Percentiles rank a stretch among this genome's conserved stretches.
phyloP scores from a whole-genome alignment of 106 monocot species.

The Phalaenopsis aphrodite region DNA sequence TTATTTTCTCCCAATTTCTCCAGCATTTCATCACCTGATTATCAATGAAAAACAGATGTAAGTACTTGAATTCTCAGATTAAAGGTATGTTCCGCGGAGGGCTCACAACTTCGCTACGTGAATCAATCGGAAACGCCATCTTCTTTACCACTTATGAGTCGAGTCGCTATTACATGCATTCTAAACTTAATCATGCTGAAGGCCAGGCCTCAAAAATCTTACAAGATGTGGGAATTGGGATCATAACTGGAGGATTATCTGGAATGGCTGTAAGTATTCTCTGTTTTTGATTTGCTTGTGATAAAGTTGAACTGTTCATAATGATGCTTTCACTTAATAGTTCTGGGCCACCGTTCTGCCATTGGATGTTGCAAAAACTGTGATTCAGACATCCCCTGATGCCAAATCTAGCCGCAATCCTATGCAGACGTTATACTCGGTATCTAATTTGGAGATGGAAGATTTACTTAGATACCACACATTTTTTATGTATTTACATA shows the following conservation, averaged over 20 bases:
- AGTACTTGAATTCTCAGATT: constrained; percentile 25
- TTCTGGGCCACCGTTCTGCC: constrained; percentile 87
- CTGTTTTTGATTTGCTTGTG: not conserved
- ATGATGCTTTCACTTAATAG: constrained; percentile 23
- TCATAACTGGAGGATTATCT: constrained; percentile 73
- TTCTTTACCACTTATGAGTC: constrained; percentile 88
- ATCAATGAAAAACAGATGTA: not conserved
- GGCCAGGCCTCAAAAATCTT: constrained; percentile 20
- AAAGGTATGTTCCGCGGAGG: constrained; percentile 85
- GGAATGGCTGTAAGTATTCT: constrained; percentile 66
- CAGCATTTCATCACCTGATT: not conserved
- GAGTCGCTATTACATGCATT: constrained; percentile 57
- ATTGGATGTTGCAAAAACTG: constrained; percentile 89
- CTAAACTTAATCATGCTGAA: constrained; percentile 24
- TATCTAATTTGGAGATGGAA: constrained; percentile 11
- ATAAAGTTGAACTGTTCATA: not conserved
- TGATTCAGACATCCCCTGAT: constrained; percentile 69
- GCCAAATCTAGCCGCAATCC: constrained; percentile 52
- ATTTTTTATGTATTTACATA: too few species aligned
- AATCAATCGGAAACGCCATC: constrained; percentile 73
- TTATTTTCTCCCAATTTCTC: not conserved
- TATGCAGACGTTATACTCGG: constrained; percentile 34
- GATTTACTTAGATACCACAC: too few species aligned
- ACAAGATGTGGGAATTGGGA: constrained; percentile 66
- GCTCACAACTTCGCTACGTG: constrained; percentile 68